Percentiles rank a stretch among this genome's conserved stretches.
Evolutionary conservation across 805 yeast genomes (phyloP).

Genomic region (Candida anglica): DNA sequence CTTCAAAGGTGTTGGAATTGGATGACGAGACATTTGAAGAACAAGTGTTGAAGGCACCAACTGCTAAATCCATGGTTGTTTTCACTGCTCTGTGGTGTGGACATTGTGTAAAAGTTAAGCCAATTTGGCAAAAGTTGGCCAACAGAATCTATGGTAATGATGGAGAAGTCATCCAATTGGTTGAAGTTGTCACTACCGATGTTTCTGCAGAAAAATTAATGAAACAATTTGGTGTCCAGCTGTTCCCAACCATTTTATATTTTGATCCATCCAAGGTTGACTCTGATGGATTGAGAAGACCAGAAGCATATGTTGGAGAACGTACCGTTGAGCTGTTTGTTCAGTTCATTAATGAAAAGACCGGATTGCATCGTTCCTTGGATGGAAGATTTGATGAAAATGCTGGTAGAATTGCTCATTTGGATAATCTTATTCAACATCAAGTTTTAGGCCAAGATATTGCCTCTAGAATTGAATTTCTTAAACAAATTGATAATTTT

Average conservation of each 20-base stretch:
- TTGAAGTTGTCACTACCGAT: constrained; percentile 43
- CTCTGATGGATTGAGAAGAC: constrained; percentile 20
- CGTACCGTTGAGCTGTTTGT: constrained; percentile 17
- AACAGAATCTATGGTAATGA: constrained; percentile 40
- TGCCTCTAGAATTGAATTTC: constrained; percentile 6
- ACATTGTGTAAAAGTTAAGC: constrained; percentile 51
- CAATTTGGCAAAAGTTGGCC: constrained; percentile 49
- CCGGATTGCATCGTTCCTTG: constrained; percentile 24
- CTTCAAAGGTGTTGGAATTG: constrained; percentile 16
- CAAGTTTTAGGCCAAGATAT: not conserved
- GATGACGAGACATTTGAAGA: constrained; percentile 43
- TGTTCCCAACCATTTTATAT: constrained; percentile 54
- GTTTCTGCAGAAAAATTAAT: constrained; percentile 41
- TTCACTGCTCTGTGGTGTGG: constrained; percentile 63
- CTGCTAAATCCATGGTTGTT: constrained; percentile 40
- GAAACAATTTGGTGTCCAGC: constrained; percentile 35
- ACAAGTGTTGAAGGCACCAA: constrained; percentile 27
- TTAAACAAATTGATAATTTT: constrained; percentile 9
- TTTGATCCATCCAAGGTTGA: constrained; percentile 28
- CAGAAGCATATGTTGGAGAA: constrained; percentile 23
- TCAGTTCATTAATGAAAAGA: constrained; percentile 21
- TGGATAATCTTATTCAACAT: constrained; percentile 13
- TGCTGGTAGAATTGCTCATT: constrained; percentile 26
- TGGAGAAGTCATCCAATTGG: constrained; percentile 23
- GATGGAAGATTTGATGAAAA: constrained; percentile 26